Evolutionary conservation across 371 early-diverging fungal genomes (phyloP).

Genomic region (Actinomucor elegans): DNA sequence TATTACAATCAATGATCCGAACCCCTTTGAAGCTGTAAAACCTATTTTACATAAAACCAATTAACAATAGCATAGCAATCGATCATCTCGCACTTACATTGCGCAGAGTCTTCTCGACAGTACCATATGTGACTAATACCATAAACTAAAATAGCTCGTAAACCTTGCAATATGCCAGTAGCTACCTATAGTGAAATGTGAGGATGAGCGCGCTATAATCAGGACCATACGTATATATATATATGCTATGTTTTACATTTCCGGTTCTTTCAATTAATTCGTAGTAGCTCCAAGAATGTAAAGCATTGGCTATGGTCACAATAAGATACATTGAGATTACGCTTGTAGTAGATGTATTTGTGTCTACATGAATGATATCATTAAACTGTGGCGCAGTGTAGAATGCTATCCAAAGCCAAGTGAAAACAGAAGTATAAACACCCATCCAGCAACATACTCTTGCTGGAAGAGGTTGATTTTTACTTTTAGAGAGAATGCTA

Average conservation of each 20-base stretch:
- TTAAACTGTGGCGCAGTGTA: constrained; percentile 50
- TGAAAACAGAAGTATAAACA: constrained; percentile 44
- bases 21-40: constrained; percentile 46
- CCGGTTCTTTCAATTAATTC: constrained; percentile 49
- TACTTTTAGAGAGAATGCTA: constrained; percentile 45
- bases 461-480: constrained; percentile 43
- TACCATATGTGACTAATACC: constrained; percentile 65
- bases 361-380: constrained; percentile 30
- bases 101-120: constrained; percentile 62
- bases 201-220: too few species aligned
- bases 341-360: background rate
- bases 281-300: constrained; percentile 51
- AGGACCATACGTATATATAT: too few species aligned
- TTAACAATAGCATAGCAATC: background rate
- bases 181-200: constrained; percentile 52
- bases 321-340: constrained; percentile 33
- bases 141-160: constrained; percentile 75
- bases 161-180: constrained; percentile 68
- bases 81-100: constrained; percentile 49
- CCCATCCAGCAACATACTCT: constrained; percentile 54
- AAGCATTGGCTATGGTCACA: constrained; percentile 29
- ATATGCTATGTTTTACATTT: constrained; percentile 42
- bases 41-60: background rate
- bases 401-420: constrained; percentile 37
- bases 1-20: constrained; percentile 44